Base-by-base conservation (phyloP, 1,284 basidiomycete genomes). In the Peniophora sp. region DNA sequence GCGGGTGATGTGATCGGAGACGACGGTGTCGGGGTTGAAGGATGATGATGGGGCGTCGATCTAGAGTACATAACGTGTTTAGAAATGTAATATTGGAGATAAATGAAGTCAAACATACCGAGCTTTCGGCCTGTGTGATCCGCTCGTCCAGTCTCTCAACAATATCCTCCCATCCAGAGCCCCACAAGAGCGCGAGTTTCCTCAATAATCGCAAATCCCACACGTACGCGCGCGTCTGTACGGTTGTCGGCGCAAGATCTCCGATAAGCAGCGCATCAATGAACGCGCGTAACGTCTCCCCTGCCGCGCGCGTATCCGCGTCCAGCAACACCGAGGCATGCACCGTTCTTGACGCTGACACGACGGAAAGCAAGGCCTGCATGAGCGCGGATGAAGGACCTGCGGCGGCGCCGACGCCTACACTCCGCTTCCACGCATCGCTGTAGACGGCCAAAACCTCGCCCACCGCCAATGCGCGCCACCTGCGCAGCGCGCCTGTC, bases 161-260 rank as follows among this genome's bases (percentile, higher is more conserved):
- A 17, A 68, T 54, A 48, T 68, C 64, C 44, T 57, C 52, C 67
- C 68, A 70, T 24, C 64, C 61, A 22, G 63, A 50, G 24, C 67
- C 65, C 60, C 74, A 70, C 43, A 66, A 60, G 44, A 65, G 64
- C 42, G 66, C 62, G 49, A 83, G 61, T 51, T 68, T 68, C 51
- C 64, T 68, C 36, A 85, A 66, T 54, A 84, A 76, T 2, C 65
- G 65, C 52, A 83, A 59, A 59, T 86, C 82, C 60, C 69, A 68
- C 6, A 68, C 15, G 24, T 42, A 36, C 11, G 18, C 3, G 49
- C 22, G 8, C 5, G 17, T 39, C 51, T 51, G 52, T 39, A 56
- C 51, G 52, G 72, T 67, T 15, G 55, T 50, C 37, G 51, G 57
- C 36, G 60, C 54, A 34, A 58, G 45, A n/a, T 62, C 58, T 57